These are phyloP conservation scores for Globisporangium polare DNA, from an alignment of 352 stramenopile species.

Conservation along the genomic window DNA sequence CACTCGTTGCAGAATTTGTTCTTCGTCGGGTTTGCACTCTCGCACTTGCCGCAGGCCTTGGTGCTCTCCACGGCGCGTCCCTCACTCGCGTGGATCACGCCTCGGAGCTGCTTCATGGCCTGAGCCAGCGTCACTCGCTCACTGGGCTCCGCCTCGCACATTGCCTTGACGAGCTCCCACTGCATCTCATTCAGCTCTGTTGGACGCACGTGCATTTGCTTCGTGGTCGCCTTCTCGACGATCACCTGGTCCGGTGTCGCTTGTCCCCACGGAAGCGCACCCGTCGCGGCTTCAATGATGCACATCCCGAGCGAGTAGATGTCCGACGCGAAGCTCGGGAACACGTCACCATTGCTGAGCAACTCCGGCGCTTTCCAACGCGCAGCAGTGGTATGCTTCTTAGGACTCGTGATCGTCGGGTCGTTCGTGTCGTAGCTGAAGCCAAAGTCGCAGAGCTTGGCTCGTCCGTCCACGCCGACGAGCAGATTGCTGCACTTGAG, in stretches of 20 bases:
- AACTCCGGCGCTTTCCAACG: slow-evolving; percentile 27
- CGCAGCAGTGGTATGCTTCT: slow-evolving; percentile 11
- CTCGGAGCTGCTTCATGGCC: background rate
- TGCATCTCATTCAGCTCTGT: slow-evolving; percentile 18
- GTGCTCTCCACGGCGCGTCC: background rate
- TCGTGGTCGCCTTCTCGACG: slow-evolving; percentile 15
- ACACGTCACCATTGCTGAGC: background rate
- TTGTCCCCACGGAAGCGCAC: slow-evolving; percentile 17
- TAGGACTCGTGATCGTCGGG: background rate
- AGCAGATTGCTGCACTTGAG: slow-evolving; percentile 32
- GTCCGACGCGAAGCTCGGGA: slow-evolving; percentile 16
- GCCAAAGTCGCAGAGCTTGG: slow-evolving; percentile 25
- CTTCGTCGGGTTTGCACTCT: background rate
- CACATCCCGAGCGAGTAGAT: slow-evolving; percentile 30
- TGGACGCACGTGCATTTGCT: slow-evolving; percentile 10
- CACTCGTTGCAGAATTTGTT: slow-evolving; percentile 15
- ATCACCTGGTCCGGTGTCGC: slow-evolving; percentile 12
- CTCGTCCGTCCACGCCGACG: slow-evolving; percentile 22
- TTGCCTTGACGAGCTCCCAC: slow-evolving; percentile 18
- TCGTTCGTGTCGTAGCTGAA: slow-evolving; percentile 16
- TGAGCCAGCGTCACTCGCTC: background rate
- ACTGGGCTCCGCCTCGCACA: slow-evolving; percentile 11
- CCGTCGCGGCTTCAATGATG: slow-evolving; percentile 24
- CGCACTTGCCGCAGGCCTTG: slow-evolving; percentile 2
- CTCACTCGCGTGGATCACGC: background rate